Evolutionary conservation across 345 rosid genomes (phyloP).

Genomic region (Murraya koenigii): DNA sequence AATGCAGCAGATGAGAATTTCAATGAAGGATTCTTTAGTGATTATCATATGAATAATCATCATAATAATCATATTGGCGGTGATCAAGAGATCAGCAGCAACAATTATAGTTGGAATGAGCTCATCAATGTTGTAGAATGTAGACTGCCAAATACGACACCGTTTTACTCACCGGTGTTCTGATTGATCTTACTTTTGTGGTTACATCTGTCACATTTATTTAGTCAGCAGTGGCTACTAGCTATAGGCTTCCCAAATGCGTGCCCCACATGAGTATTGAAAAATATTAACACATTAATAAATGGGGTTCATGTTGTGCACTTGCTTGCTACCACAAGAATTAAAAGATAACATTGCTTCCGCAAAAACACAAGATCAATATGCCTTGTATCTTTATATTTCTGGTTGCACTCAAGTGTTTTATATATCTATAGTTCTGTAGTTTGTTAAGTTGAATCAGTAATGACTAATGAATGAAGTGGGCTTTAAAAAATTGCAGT

Average conservation of each 20-base stretch:
- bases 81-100: background rate
- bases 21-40: background rate
- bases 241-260: background rate
- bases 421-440: too few relatives aligned
- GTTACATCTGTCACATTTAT: background rate
- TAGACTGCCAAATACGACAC: background rate
- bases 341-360: background rate
- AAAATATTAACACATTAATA: background rate
- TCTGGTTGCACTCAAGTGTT: too few relatives aligned
- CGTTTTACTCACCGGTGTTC: background rate
- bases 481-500: too few relatives aligned
- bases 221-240: background rate
- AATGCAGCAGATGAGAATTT: background rate
- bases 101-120: background rate
- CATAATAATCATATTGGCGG: background rate
- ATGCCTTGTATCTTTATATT: too few relatives aligned
- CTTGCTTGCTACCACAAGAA: background rate
- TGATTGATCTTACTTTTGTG: background rate
- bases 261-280: too few relatives aligned
- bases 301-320: background rate
- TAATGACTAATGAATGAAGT: too few relatives aligned
- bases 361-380: background rate
- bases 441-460: too few relatives aligned
- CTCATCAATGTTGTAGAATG: background rate
- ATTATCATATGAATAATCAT: background rate